Evolutionary conservation across 768 basidiomycete species (phyloP), one percentile per base, ranked within the genome.

Genomic region (Clavaria fumosa): DNA sequence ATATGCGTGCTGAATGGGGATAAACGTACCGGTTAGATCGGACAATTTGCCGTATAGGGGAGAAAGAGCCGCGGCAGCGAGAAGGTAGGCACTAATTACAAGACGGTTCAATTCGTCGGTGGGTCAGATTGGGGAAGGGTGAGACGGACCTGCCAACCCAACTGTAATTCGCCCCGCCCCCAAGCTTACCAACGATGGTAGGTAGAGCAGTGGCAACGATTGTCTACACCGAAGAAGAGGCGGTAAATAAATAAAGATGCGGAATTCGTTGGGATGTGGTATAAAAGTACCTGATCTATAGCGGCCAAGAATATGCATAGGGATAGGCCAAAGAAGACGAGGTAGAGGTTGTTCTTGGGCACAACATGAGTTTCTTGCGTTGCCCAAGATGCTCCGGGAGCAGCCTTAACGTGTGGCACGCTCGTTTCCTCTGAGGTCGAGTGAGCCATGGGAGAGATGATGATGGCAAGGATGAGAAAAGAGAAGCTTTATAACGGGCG

Each of bases 21-120:
- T 7, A 22, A 3, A 23, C 31, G 7, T 47, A 15, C 61, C 60
- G 28, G 56, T 54, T 23, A 65, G 53, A 52, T 81, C 75, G 1
- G 79, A 81, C 0, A 84, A 52, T 47, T 86, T 86, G 4, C 85
- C 85, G 43, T 84, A 86, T 2, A 83, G 45, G 0, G 85, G 83
- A 0, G 75, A 65, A 7, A 82, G 58, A 3, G 78, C 62, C 4
- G 73, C 72, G 4, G 75, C 71, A 0, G 76, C 66, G 15, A 88
- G 68, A 17, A 88, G 58, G 50, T 86, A 88, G 20, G 83, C 72
- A 48, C 82, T 83, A 37, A 3, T 20, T 20, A n/a, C 23, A 18
- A 20, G 37, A 41, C 5, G 52, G 34, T 15, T 28, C 15, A 28
- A 42, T 39, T 9, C 23, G 30, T 38, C 32, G 22, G 34, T 19